These are phyloP conservation scores for Rhynchosporium agropyri DNA, from an alignment of 2,329 filamentous ascomycete species.

Conservation along the genomic window DNA sequence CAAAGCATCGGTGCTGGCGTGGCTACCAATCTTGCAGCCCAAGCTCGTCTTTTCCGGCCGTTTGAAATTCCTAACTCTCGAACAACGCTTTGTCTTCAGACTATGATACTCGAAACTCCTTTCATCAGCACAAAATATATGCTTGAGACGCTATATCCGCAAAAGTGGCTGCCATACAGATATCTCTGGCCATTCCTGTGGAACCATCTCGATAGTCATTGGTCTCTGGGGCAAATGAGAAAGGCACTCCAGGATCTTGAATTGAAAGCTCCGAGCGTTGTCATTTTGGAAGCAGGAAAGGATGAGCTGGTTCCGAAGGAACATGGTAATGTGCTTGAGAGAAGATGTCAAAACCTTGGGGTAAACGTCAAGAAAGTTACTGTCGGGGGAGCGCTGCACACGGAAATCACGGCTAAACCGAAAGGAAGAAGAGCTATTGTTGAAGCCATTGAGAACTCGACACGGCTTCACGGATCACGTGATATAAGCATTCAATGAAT, in stretches of 20 bases:
- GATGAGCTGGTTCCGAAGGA: slow-evolving; percentile 61
- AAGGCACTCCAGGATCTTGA: slow-evolving; percentile 37
- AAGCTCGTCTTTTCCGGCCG: slow-evolving; percentile 21
- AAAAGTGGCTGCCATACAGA: slow-evolving; percentile 78
- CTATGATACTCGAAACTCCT: slow-evolving; percentile 73
- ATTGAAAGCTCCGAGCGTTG: slow-evolving; percentile 24
- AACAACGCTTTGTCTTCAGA: slow-evolving; percentile 40
- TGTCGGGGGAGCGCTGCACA: slow-evolving; percentile 57
- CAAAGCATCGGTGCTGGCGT: slow-evolving; percentile 77
- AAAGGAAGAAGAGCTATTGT: slow-evolving; percentile 51
- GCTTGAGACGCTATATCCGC: slow-evolving; percentile 72
- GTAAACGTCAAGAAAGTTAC: slow-evolving; percentile 50
- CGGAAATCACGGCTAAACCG: slow-evolving; percentile 53
- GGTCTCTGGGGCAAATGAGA: slow-evolving; percentile 52
- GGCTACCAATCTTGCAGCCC: slow-evolving; percentile 54
- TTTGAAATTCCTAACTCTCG: background rate
- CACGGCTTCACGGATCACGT: background rate
- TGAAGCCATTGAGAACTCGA: slow-evolving; percentile 44
- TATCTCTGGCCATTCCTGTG: slow-evolving; percentile 75
- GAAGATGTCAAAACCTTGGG: slow-evolving; percentile 52
- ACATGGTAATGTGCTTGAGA: slow-evolving; percentile 51
- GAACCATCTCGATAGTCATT: slow-evolving; percentile 60
- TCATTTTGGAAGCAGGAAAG: slow-evolving; percentile 58
- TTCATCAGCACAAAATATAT: slow-evolving; percentile 72
- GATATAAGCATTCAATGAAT: background rate